phyloP scores from a whole-genome alignment of 1,284 basidiomycete genomes.

The Butyriboletus appendiculatus region DNA sequence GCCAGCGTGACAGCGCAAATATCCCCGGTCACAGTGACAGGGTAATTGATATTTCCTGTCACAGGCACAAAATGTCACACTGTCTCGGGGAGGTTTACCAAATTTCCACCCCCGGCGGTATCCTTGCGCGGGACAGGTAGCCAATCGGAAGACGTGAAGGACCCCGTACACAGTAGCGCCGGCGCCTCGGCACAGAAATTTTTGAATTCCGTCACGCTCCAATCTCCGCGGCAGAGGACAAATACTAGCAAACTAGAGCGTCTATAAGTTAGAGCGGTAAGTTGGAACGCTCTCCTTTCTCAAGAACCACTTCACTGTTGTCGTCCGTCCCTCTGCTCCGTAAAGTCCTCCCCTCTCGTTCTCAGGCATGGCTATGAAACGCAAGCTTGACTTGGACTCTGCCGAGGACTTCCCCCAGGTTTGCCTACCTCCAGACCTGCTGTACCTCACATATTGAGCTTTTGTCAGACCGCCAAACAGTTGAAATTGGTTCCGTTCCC shows the following conservation, averaged over 20 bases:
- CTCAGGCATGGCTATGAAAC: conserved; percentile 62
- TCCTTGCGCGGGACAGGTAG: neutral
- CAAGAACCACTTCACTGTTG: conserved; percentile 26
- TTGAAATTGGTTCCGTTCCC: conserved; percentile 74
- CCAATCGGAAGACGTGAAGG: conserved; percentile 30
- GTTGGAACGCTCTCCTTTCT: conserved; percentile 22
- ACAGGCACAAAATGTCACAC: conserved; percentile 15
- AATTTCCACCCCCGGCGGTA: conserved; percentile 10
- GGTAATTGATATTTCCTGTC: conserved; percentile 13
- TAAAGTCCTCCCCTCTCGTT: conserved; percentile 27
- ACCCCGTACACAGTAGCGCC: conserved; percentile 8
- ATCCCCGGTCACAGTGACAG: conserved; percentile 16
- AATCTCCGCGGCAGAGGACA: conserved; percentile 27
- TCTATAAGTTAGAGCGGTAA: conserved; percentile 36
- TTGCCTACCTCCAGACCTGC: conserved; percentile 13
- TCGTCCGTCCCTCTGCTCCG: conserved; percentile 10
- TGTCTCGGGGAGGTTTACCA: conserved; percentile 6
- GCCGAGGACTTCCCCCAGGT: conserved; percentile 54
- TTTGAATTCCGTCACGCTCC: conserved; percentile 19
- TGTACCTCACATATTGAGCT: conserved; percentile 21
- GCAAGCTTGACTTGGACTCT: conserved; percentile 65
- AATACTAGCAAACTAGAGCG: conserved; percentile 29
- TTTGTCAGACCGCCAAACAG: conserved; percentile 58
- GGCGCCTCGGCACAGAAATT: conserved; percentile 15
- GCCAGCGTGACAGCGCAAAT: conserved; percentile 18